These are phyloP conservation scores for Solanum commersonii DNA, from an alignment of 257 asterid genomes.

Conservation along the genomic window DNA sequence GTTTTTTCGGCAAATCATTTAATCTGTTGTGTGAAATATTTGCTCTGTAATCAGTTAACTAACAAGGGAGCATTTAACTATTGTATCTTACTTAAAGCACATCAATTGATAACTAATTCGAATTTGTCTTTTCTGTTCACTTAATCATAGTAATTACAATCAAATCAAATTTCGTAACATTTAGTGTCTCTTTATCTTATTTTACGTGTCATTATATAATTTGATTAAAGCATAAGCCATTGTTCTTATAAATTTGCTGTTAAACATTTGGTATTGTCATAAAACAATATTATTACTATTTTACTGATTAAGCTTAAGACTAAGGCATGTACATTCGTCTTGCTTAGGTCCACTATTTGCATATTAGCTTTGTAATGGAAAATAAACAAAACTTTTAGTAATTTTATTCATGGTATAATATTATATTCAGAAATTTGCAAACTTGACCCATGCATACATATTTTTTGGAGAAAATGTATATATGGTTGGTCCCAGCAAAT, in stretches of 20 bases:
- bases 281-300: too few species aligned
- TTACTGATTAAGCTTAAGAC: not conserved
- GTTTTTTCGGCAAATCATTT: not conserved
- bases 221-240: not conserved
- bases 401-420: not conserved
- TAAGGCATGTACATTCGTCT: not conserved
- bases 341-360: not conserved
- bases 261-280: not conserved
- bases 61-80: constrained; percentile 10
- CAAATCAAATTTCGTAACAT: not conserved
- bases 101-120: not conserved
- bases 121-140: not conserved
- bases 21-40: not conserved
- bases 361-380: not conserved
- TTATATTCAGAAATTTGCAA: not conserved
- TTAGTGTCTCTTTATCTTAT: not conserved
- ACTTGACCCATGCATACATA: not conserved
- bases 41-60: not conserved
- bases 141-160: not conserved
- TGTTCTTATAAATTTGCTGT: not conserved
- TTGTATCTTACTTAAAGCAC: not conserved
- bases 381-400: not conserved
- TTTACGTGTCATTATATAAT: not conserved
- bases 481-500: not conserved
- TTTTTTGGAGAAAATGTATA: not conserved